These are phyloP conservation scores for Sarocladium kiliense DNA, from an alignment of 2,329 filamentous ascomycete genomes.

Conservation along the genomic window DNA sequence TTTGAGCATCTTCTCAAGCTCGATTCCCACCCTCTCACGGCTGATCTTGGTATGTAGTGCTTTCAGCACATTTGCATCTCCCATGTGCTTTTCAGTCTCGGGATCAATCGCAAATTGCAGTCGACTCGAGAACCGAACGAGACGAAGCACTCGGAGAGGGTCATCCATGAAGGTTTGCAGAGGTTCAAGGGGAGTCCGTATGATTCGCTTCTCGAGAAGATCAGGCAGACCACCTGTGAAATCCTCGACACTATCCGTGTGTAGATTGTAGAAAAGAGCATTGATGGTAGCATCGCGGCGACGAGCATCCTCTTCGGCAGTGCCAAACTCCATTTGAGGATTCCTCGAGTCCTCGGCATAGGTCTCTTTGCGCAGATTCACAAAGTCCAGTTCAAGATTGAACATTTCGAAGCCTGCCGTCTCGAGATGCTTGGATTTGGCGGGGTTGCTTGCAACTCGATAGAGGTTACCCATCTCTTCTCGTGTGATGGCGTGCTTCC, in stretches of 20 bases:
- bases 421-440: slow-evolving; percentile 94
- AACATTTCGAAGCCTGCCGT: slow-evolving; percentile 84
- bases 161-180: slow-evolving; percentile 93
- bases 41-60: slow-evolving; percentile 87
- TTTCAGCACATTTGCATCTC: slow-evolving; percentile 67
- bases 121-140: slow-evolving; percentile 86
- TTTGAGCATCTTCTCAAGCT: slow-evolving; percentile 87
- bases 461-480: slow-evolving; percentile 67
- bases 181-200: slow-evolving; percentile 82
- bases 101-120: slow-evolving; percentile 74
- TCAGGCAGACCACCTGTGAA: slow-evolving; percentile 76
- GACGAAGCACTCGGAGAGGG: slow-evolving; percentile 76
- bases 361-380: slow-evolving; percentile 88
- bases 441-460: slow-evolving; percentile 86
- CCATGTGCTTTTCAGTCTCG: slow-evolving; percentile 68
- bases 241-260: slow-evolving; percentile 75
- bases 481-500: slow-evolving; percentile 51
- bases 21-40: slow-evolving; percentile 79
- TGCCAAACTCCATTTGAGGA: slow-evolving; percentile 90
- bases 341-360: slow-evolving; percentile 87
- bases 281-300: slow-evolving; percentile 92
- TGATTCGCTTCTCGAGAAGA: slow-evolving; percentile 59
- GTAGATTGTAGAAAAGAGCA: slow-evolving; percentile 91
- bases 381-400: slow-evolving; percentile 85
- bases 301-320: slow-evolving; percentile 81